Percentiles rank a stretch among this genome's conserved stretches.
Evolutionary conservation across 495 filamentous ascomycete genomes (phyloP).

Genomic region (Penicillium parvum): DNA sequence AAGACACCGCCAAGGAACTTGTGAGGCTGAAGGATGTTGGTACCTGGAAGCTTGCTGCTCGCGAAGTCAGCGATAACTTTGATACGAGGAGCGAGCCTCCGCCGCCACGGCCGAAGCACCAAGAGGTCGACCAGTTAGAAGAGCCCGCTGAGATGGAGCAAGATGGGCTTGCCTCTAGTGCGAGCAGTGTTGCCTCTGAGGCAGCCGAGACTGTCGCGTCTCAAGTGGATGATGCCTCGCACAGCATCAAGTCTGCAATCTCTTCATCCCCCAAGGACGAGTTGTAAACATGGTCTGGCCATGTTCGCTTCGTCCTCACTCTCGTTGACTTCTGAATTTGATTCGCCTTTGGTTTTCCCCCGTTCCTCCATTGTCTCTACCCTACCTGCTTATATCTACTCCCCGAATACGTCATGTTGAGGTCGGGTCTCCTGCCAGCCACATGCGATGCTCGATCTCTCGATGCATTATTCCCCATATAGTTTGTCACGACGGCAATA

Average conservation of each 20-base stretch:
- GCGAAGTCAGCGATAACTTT: constrained; percentile 75
- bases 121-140: constrained; percentile 35
- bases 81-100: constrained; percentile 49
- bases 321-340: constrained; percentile 9
- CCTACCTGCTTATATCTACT: not conserved
- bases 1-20: constrained; percentile 77
- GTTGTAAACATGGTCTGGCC: constrained; percentile 35
- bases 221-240: constrained; percentile 42
- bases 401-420: constrained; percentile 6
- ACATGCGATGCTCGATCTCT: constrained; percentile 13
- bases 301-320: too few relatives aligned
- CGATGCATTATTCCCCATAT: constrained; percentile 39
- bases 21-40: constrained; percentile 78
- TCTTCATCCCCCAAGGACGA: constrained; percentile 49
- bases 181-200: constrained; percentile 32
- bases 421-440: constrained; percentile 8
- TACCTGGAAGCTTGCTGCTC: constrained; percentile 75
- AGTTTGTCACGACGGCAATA: constrained; percentile 34
- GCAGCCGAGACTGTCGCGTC: constrained; percentile 42
- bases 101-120: constrained; percentile 40
- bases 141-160: constrained; percentile 11
- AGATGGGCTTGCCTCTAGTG: constrained; percentile 35
- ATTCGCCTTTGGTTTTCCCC: constrained; percentile 4
- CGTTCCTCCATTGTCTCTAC: not conserved
- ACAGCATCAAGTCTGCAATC: constrained; percentile 26